Evolutionary conservation across 106 monocot genomes (phyloP), one percentile per base, ranked within the genome.

Genomic region (Phalaenopsis aphrodite): DNA sequence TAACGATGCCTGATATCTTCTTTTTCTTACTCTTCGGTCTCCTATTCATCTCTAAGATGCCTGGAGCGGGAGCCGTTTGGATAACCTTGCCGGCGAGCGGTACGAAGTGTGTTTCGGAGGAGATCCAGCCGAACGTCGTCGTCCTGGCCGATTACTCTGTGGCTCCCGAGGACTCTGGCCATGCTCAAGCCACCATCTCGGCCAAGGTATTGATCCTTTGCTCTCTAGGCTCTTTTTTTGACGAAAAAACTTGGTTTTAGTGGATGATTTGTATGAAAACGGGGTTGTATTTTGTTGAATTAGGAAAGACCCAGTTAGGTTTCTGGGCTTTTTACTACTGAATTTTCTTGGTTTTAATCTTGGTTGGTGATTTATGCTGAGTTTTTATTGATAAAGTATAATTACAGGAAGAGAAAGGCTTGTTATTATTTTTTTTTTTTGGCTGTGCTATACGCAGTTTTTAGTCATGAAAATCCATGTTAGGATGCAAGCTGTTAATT

Each of bases 61-160:
- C 76, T 2, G 76, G 16, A 42, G 85, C 84, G 2, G 86, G 9
- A 37, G 92, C 85, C 1, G 46, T 89, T 36, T 92, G 87, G 92
- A 78, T 92, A 41, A 80, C 18, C 57, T 14, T 92, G 42, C 92
- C 92, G 52, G 11, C 61, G 17, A 71, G 83, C 45, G 89, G 86
- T 42, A 88, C 71, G 19, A 92, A 92, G 83, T 92, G 92, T 77
- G 89, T 92, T 39, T 85, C 89, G 43, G 89, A 92, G 69, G 92
- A 92, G 82, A 92, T 92, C 69, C 89, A 89, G 56, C 82, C 85
- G 46, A 84, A 89, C 78, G 86, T 89, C 24, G 87, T 92, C 64
- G 87, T 87, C 65, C 78, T 92, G 6, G 87, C 86, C 42, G 89
- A 89, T 43, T 92, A 92, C 84, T 6, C 79, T 57, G 86, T 86